phyloP scores from a whole-genome alignment of 1,284 basidiomycete species.

The Pseudozyma tsukubaensis region DNA sequence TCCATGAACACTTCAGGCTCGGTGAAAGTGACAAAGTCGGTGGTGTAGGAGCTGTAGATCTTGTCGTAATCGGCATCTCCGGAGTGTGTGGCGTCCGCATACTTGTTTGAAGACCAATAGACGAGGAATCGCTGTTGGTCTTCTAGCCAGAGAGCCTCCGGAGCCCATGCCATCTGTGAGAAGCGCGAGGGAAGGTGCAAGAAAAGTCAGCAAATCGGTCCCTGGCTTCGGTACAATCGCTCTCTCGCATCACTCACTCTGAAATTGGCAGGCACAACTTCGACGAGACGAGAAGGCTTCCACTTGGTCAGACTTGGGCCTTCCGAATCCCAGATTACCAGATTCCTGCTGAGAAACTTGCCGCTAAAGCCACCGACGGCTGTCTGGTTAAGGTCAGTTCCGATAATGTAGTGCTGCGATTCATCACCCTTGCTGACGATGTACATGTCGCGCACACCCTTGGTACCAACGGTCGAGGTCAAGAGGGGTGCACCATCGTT shows the following conservation, averaged over 20 bases:
- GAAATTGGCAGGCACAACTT: constrained; percentile 27
- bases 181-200: no score
- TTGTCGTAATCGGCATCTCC: constrained; percentile 30
- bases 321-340: constrained; percentile 32
- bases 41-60: constrained; percentile 32
- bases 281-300: constrained; percentile 12
- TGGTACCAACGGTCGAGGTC: constrained; percentile 23
- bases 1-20: constrained; percentile 28
- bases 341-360: constrained; percentile 20
- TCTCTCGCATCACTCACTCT: no score
- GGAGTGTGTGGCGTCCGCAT: constrained; percentile 26
- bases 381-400: constrained; percentile 41
- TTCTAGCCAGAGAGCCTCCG: constrained; percentile 24
- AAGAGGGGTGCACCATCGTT: constrained; percentile 34
- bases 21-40: constrained; percentile 29
- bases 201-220: no score
- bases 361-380: constrained; percentile 25
- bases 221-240: no score
- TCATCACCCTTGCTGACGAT: constrained; percentile 30
- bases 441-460: constrained; percentile 38
- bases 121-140: constrained; percentile 27
- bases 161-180: constrained; percentile 36
- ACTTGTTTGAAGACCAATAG: constrained; percentile 39
- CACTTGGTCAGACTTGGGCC: constrained; percentile 30
- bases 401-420: constrained; percentile 35